Base-by-base conservation (phyloP, 495 filamentous ascomycete genomes). In the Corynascus novoguineensis region DNA sequence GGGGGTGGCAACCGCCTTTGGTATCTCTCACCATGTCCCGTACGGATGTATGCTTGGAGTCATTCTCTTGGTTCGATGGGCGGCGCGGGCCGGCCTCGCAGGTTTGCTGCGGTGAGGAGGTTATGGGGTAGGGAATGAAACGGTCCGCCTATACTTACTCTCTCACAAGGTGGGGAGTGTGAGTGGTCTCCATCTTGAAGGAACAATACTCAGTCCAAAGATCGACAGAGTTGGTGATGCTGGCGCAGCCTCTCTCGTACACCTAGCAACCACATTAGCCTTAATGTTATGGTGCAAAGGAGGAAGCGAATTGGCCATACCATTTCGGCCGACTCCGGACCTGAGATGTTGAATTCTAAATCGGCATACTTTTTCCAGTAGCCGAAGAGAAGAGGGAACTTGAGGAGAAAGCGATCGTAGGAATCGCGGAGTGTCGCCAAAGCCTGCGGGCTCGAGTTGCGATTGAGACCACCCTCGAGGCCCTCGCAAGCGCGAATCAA, bases 321-420 rank as follows among this genome's bases (percentile, higher is more conserved):
- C 89, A 97, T 93, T 68, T 99, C 93, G 54, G 93, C 95, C 28
- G 95, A 91, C 75, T 99, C 93, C 1, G 95, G 96, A 25, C 93
- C 93, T 5, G 90, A 90, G 60, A 97, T 96, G 15, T 88, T 88
- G 72, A 99, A 99, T 67, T 99, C 93, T 24, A 96, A 73, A 67
- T 97, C 93, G 62, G 93, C 93, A 83, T 99, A 98, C 71, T 96
- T 97, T 76, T 97, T 97, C 93, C 93, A 99, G 73, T 97, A 99
- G 40, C 92, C 93, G 68, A 97, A 99, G 2, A 97, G 82, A 24
- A 97, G 79, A 1, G 93, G 93, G 65, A 97, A 99, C 68, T 95
- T 96, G 52, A 90, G 86, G 9, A 99, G 83, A 67, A 99, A 92
- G 9, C 87, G 83, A 69, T 99, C 95, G 71, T 95, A 97, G 50